Evolutionary conservation across 768 basidiomycete species (phyloP).

Genomic region (Boletus subparvulus): DNA sequence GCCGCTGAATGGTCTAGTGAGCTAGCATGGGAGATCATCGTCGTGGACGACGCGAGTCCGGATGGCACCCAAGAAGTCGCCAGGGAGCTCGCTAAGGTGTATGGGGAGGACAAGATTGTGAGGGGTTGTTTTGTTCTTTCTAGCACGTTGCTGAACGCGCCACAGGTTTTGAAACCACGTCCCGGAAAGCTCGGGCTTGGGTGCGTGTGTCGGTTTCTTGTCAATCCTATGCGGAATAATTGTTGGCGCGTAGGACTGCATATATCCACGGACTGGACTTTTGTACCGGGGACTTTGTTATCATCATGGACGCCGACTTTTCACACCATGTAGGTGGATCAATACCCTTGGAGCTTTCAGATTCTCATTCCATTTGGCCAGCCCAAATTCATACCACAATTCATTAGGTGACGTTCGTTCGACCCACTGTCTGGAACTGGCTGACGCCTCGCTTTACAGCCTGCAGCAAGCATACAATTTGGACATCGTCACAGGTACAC

Average conservation of each 20-base stretch:
- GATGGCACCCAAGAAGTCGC: slow-evolving; percentile 93
- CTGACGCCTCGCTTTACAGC: slow-evolving; percentile 36
- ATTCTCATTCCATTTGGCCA: slow-evolving; percentile 30
- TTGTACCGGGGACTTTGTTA: slow-evolving; percentile 88
- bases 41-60: slow-evolving; percentile 91
- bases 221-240: background rate
- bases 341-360: background rate
- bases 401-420: slow-evolving; percentile 60
- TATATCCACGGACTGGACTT: slow-evolving; percentile 92
- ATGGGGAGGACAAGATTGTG: slow-evolving; percentile 85
- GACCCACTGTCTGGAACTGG: background rate
- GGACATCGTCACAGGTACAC: slow-evolving; percentile 92
- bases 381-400: slow-evolving; percentile 95
- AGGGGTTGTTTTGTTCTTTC: slow-evolving; percentile 22
- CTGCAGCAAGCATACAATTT: slow-evolving; percentile 83
- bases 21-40: slow-evolving; percentile 83
- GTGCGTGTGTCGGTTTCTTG: slow-evolving; percentile 40
- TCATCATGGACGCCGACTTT: slow-evolving; percentile 98
- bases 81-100: slow-evolving; percentile 68
- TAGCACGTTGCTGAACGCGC: slow-evolving; percentile 4
- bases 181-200: slow-evolving; percentile 90
- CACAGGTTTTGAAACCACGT: slow-evolving; percentile 78
- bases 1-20: slow-evolving; percentile 43
- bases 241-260: slow-evolving; percentile 60
- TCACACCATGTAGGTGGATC: slow-evolving; percentile 79